phyloP scores from a whole-genome alignment of 371 early-diverging fungal species.

The Phascolomyces articulosus region DNA sequence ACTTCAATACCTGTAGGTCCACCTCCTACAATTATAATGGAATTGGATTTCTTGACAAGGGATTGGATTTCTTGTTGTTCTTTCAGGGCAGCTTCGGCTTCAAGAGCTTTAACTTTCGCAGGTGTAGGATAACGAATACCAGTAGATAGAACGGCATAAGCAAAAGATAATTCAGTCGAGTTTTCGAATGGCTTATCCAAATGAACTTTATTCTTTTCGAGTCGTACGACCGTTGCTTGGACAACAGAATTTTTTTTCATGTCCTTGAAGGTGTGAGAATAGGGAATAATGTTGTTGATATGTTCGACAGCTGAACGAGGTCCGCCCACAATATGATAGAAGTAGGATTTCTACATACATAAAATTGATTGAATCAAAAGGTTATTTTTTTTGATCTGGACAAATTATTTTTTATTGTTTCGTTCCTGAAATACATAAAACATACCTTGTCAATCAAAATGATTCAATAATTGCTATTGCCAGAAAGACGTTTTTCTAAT shows the following conservation, averaged over 20 bases:
- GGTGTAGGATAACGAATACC: constrained; percentile 32
- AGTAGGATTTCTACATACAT: constrained; percentile 26
- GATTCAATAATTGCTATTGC: constrained; percentile 22
- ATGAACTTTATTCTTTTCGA: constrained; percentile 18
- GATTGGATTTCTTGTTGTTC: constrained; percentile 30
- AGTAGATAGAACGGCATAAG: constrained; percentile 27
- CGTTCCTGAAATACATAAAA: too few relatives aligned
- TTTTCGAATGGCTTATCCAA: constrained; percentile 21
- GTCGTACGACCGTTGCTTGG: constrained; percentile 25
- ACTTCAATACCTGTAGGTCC: constrained; percentile 64
- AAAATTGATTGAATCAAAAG: background rate
- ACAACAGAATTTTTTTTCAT: constrained; percentile 25
- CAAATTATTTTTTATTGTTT: constrained; percentile 5
- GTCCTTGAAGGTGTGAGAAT: constrained; percentile 20
- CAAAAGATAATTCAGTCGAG: constrained; percentile 19
- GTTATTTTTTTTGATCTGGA: background rate
- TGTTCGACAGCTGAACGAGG: constrained; percentile 27
- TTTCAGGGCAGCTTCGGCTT: constrained; percentile 23
- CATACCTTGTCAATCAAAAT: constrained; percentile 39
- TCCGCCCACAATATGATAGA: constrained; percentile 36
- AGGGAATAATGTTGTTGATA: constrained; percentile 31
- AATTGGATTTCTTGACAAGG: constrained; percentile 42
- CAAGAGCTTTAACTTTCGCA: constrained; percentile 9
- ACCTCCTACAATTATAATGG: constrained; percentile 59
- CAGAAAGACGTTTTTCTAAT: constrained; percentile 22